phyloP scores from a whole-genome alignment of 148 eudicot genomes.

The Cornus florida region DNA sequence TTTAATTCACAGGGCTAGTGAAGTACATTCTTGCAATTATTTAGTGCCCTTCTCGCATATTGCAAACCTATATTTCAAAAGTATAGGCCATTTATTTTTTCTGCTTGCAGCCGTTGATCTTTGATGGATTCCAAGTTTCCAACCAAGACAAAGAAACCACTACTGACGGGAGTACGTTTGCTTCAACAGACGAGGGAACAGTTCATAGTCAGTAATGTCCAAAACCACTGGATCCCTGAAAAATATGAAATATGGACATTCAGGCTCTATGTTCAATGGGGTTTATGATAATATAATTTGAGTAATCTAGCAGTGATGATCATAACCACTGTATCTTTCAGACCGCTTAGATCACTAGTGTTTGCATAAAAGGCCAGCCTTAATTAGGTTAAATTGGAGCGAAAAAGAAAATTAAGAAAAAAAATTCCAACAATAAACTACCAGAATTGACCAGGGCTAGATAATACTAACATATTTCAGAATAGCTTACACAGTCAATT shows the following conservation, averaged over 20 bases:
- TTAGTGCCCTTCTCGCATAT: neutral
- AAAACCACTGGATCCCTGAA: slow-evolving; percentile 81
- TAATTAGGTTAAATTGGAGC: neutral
- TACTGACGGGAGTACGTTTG: slow-evolving; percentile 22
- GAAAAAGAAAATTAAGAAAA: neutral
- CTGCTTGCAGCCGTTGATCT: neutral
- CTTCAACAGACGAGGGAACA: slow-evolving; percentile 75
- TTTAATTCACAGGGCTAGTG: too few relatives aligned
- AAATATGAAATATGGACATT: slow-evolving; percentile 11
- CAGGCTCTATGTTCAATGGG: neutral
- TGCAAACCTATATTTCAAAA: neutral
- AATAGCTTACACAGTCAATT: too few relatives aligned
- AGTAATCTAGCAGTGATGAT: neutral
- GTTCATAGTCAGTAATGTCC: slow-evolving; percentile 71
- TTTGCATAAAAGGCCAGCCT: too few relatives aligned
- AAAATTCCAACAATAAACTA: too few relatives aligned
- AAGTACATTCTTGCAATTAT: neutral
- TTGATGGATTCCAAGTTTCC: neutral
- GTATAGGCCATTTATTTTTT: neutral
- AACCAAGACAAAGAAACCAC: neutral
- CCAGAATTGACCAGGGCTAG: too few relatives aligned
- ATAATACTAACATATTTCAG: too few relatives aligned
- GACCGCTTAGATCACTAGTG: too few relatives aligned
- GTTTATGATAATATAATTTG: neutral
- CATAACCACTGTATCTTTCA: too few relatives aligned